These are phyloP conservation scores for Fusarium sp. DNA, from an alignment of 2,329 filamentous ascomycete species.

Conservation along the genomic window DNA sequence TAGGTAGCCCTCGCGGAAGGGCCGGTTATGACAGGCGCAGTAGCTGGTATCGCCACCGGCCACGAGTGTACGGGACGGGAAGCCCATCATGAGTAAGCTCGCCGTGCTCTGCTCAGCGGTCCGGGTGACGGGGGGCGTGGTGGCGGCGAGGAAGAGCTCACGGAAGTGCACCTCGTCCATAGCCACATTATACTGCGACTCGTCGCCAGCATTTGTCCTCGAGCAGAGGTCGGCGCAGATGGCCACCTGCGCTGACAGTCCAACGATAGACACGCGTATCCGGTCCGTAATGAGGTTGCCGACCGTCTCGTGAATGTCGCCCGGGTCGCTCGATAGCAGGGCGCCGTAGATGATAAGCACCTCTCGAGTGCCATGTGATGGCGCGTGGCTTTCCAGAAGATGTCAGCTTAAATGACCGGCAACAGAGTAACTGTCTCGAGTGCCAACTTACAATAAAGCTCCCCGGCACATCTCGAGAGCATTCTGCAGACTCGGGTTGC, in stretches of 20 bases:
- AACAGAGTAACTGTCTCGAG: background rate
- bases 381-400: conserved; percentile 74
- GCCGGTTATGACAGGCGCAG: conserved; percentile 90
- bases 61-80: conserved; percentile 87
- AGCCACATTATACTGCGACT: conserved; percentile 82
- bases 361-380: conserved; percentile 92
- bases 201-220: conserved; percentile 87
- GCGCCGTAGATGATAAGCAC: conserved; percentile 93
- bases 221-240: conserved; percentile 91
- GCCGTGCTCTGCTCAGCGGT: conserved; percentile 69
- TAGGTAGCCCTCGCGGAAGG: conserved; percentile 85
- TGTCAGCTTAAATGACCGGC: conserved; percentile 3
- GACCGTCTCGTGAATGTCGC: conserved; percentile 95
- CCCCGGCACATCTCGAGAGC: conserved; percentile 95
- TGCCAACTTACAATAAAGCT: conserved; percentile 75
- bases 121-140: conserved; percentile 88
- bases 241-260: conserved; percentile 89
- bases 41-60: conserved; percentile 74
- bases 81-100: conserved; percentile 95
- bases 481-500: conserved; percentile 88
- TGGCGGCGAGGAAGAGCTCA: conserved; percentile 88
- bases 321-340: conserved; percentile 89
- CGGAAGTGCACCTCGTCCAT: conserved; percentile 82
- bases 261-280: conserved; percentile 89
- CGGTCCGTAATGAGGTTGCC: conserved; percentile 80